Percentiles rank a stretch among this genome's conserved stretches.
These are phyloP conservation scores for Myxozyma kluyveri DNA, from an alignment of 805 yeast genomes.

Conservation along the genomic window DNA sequence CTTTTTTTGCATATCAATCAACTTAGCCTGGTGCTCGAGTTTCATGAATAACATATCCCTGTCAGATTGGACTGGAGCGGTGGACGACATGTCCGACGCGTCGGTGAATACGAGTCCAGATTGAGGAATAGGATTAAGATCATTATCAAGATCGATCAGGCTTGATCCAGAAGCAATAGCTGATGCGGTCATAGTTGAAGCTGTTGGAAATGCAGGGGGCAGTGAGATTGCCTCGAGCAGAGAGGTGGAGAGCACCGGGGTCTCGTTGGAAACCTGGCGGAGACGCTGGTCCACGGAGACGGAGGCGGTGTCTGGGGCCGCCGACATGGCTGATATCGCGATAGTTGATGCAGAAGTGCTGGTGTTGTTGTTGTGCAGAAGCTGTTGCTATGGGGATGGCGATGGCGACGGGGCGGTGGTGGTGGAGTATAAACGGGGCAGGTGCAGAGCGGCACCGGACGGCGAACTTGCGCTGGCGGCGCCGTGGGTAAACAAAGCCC, in stretches of 20 bases:
- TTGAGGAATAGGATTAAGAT: no score
- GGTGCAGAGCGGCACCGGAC: no score
- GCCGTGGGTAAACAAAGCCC: conserved; percentile 7
- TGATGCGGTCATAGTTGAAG: not conserved
- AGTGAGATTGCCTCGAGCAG: conserved; percentile 17
- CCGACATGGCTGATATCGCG: not conserved
- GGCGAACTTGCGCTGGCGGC: no score
- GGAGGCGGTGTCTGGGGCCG: conserved; percentile 9
- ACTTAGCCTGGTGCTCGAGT: conserved; percentile 23
- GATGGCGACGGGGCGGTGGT: not conserved
- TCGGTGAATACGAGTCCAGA: not conserved
- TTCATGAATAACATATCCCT: conserved; percentile 13
- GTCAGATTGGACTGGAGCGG: conserved; percentile 21
- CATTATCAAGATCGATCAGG: not conserved
- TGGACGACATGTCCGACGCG: not conserved
- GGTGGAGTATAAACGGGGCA: no score
- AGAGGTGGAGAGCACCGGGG: conserved; percentile 12
- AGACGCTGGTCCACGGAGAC: not conserved
- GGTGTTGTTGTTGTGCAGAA: not conserved
- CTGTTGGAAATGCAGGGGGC: not conserved
- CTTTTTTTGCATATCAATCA: conserved; percentile 24
- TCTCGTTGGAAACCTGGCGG: conserved; percentile 3
- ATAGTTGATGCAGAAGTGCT: conserved; percentile 2
- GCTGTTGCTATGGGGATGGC: not conserved
- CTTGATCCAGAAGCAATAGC: not conserved